Evolutionary conservation across 1,284 basidiomycete genomes (phyloP).

Genomic region (Trichosporon sp.): DNA sequence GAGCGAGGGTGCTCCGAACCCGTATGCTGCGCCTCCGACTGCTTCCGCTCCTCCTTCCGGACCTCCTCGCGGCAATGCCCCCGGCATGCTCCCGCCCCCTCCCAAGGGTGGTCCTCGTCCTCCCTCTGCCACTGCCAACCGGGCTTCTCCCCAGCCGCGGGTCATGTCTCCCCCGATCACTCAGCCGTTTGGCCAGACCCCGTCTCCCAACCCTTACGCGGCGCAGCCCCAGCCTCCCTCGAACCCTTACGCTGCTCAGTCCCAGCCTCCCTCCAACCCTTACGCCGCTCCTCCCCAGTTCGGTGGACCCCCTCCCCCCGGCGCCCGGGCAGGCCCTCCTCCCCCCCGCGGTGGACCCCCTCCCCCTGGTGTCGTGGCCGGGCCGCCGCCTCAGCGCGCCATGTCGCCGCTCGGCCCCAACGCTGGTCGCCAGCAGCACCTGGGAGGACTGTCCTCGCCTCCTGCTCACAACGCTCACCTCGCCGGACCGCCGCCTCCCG

Average conservation of each 20-base stretch:
- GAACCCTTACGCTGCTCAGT: conserved; percentile 8
- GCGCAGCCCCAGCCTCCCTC: conserved; percentile 7
- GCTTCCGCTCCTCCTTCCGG: conserved; percentile 29
- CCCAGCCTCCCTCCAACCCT: conserved; percentile 14
- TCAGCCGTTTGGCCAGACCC: conserved; percentile 14
- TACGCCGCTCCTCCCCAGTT: conserved; percentile 18
- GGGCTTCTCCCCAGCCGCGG: neutral
- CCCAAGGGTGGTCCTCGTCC: conserved; percentile 48
- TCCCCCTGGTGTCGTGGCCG: conserved; percentile 52
- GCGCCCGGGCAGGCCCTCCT: conserved; percentile 29
- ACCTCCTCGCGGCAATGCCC: conserved; percentile 35
- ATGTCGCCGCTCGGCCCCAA: conserved; percentile 43
- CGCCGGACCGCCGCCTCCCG: conserved; percentile 35
- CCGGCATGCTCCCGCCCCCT: conserved; percentile 44
- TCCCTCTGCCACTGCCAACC: conserved; percentile 27
- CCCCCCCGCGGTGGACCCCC: conserved; percentile 47
- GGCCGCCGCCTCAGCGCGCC: conserved; percentile 52
- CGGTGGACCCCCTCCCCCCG: conserved; percentile 34
- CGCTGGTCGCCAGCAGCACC: conserved; percentile 15
- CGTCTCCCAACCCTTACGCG: conserved; percentile 12
- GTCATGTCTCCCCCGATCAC: neutral
- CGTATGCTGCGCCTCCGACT: conserved; percentile 31
- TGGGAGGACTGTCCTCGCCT: conserved; percentile 17
- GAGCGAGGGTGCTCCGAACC: conserved; percentile 32
- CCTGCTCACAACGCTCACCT: conserved; percentile 13